Base-by-base conservation (phyloP, 108 stramenopile genomes). In the Epithemia pelagica region DNA sequence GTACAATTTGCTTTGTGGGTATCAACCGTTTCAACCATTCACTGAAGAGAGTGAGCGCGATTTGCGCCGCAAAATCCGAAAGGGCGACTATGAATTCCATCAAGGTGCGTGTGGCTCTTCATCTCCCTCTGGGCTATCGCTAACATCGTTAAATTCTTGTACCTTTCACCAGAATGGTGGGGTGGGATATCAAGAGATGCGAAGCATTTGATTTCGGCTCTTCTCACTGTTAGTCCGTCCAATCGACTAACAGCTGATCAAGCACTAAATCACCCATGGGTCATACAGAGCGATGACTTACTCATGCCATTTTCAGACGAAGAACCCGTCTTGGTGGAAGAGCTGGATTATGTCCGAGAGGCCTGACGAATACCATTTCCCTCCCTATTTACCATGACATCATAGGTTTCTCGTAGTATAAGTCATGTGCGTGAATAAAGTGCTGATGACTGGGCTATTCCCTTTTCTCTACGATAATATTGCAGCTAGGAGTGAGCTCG, bases 1-100 rank as follows among this genome's bases (percentile, higher is more conserved):
- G 18, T 99, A 97, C 78, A 97, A 96, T 71, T 74, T 99, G 7
- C 80, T 99, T 18, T 78, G 81, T 69, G 98, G 92, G 26, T 93
- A 93, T 59, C 92, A 88, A n/a, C n/a, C n/a, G n/a, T 85, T 30
- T 59, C 91, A 88, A 0, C 98, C 98, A 21, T 99, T 99, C 75
- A 89, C 96, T 68, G 94, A 96, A 69, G 88, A 94, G 54, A 95
- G 97, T 76, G 90, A 96, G 59, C 68, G 86, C 18, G 92, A 96
- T 61, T 83, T 99, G 7, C 97, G 96, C 86, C 86, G 91, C 27
- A 90, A 89, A 57, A 96, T 95, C 54, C 82, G 90, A 58, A 87
- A 84, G 66, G 92, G 90, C 23, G 80, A 90, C 46, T 93, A 85
- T 62, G 85, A 92, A 73, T 92, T 95, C 67, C 90, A 89, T 60